Base-by-base conservation (phyloP, 1,139 yeast species). In the Yamadazyma aaseri region DNA sequence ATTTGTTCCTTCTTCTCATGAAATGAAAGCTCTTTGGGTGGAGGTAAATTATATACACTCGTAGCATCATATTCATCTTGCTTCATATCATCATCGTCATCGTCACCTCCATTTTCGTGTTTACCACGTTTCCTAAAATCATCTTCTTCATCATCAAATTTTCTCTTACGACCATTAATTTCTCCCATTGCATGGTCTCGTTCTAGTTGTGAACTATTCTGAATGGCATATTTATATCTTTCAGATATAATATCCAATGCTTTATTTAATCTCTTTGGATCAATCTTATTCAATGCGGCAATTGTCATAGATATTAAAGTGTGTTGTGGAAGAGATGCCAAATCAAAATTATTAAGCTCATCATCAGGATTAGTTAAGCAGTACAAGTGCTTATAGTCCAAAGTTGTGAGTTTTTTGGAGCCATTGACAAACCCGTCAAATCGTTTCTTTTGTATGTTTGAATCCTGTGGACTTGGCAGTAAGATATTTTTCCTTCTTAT, bases 241-340 rank as follows among this genome's bases (percentile, higher is more conserved):
- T 81, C 76, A 23, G 79, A 67, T 4, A 86, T 76, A 33, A 86
- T 78, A 13, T 78, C 76, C 40, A 87, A 63, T 1, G 86, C 94
- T 40, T 79, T 76, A n/a, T 77, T 65, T 29, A 92, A 65, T 40
- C 70, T 73, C 7, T 65, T 65, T 0, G 71, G 63, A 34, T 76
- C 74, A 0, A 79, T 77, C 26, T 71, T 71, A 32, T 68, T 66
- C 49, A 83, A 68, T 2, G 84, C 89, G 27, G 77, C 74, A 38
- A 79, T 64, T 14, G 83, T 86, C 71, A 82, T 81, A 29, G 76
- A 73, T 21, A 73, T 71, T 36, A 87, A 74, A 4, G 83, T 68
- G 37, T 80, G 77, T 23, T 72, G 73, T 2, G 94, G 85, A 11
- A 90, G 64, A 6, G 76, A 63, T 6, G 86, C 71, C 33, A 87